These are phyloP conservation scores for Dryadomyces quercus-mongolicae DNA, from an alignment of 2,329 filamentous ascomycete species.

Conservation along the genomic window DNA sequence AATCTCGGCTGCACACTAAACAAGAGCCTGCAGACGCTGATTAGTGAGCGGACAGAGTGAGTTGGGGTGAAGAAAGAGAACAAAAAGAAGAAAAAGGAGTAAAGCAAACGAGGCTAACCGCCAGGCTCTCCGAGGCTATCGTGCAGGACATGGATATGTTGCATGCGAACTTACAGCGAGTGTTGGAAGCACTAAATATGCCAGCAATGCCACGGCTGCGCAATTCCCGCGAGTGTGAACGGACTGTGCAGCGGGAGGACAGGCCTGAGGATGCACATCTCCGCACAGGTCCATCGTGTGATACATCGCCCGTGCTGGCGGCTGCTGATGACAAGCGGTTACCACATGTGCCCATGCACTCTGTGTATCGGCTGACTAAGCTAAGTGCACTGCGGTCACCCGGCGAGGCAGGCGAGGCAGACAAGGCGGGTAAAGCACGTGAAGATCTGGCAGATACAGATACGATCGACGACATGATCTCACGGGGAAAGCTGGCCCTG, in stretches of 20 bases:
- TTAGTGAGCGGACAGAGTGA: conserved; percentile 27
- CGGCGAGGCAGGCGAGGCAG: too few relatives aligned
- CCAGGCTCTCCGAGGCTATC: background rate
- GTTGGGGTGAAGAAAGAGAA: conserved; percentile 2
- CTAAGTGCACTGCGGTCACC: too few relatives aligned
- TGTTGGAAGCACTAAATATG: background rate
- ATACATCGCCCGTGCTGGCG: conserved; percentile 15
- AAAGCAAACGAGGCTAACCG: too few relatives aligned
- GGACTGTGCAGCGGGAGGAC: too few relatives aligned
- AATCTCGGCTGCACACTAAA: conserved; percentile 26
- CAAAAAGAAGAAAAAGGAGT: too few relatives aligned
- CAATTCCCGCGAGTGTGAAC: background rate
- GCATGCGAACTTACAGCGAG: conserved; percentile 8
- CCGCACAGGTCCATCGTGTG: conserved; percentile 1
- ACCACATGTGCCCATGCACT: conserved; percentile 14
- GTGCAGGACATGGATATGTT: conserved; percentile 4
- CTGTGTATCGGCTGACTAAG: too few relatives aligned
- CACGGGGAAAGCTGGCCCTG: conserved; percentile 27
- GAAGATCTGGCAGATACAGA: conserved; percentile 13
- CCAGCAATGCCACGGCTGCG: background rate
- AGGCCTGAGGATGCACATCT: too few relatives aligned
- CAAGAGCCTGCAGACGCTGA: conserved; percentile 28
- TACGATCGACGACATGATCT: conserved; percentile 24
- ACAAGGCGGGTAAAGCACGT: too few relatives aligned
- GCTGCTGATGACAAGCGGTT: conserved; percentile 21